Conservation (phyloP, 192 early-diverging fungal species). For the Oehlia diaphana region DNA sequence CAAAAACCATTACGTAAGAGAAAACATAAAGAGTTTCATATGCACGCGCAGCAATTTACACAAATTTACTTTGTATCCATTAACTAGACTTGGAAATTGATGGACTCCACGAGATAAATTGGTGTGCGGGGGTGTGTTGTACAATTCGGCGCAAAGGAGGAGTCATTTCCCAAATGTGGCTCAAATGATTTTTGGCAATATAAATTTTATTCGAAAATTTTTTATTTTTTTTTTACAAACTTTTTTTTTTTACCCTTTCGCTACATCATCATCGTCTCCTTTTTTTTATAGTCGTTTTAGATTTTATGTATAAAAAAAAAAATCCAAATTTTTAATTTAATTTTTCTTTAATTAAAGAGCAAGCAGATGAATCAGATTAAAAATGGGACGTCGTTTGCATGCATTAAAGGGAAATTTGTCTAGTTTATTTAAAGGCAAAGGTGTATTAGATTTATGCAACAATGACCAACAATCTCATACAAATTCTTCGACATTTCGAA, state of each 20-base stretch:
- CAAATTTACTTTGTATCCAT: background rate
- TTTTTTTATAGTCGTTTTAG: background rate
- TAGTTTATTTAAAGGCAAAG: slow-evolving; percentile 1
- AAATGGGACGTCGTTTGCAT: slow-evolving; percentile 10
- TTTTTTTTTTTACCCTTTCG: background rate
- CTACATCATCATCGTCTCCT: background rate
- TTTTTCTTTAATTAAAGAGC: background rate
- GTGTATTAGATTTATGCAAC: too few relatives aligned
- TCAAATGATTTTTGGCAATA: background rate
- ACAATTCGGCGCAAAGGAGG: slow-evolving; percentile 12
- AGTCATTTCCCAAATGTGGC: slow-evolving; percentile 5
- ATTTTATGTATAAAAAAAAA: background rate
- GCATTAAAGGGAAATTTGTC: slow-evolving; percentile 9
- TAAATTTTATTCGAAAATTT: background rate
- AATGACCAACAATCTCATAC: background rate
- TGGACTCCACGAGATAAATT: background rate
- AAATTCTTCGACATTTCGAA: background rate
- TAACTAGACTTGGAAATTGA: background rate
- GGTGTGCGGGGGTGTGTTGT: background rate
- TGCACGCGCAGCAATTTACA: background rate
- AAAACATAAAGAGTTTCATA: background rate
- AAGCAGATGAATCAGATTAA: background rate
- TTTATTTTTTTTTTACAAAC: background rate
- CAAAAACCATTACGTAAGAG: too few relatives aligned
- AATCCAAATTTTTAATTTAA: background rate